Evolutionary conservation across 1,284 basidiomycete genomes (phyloP), one percentile per base, ranked within the genome.

Genomic region (Heliocybe sulcata): DNA sequence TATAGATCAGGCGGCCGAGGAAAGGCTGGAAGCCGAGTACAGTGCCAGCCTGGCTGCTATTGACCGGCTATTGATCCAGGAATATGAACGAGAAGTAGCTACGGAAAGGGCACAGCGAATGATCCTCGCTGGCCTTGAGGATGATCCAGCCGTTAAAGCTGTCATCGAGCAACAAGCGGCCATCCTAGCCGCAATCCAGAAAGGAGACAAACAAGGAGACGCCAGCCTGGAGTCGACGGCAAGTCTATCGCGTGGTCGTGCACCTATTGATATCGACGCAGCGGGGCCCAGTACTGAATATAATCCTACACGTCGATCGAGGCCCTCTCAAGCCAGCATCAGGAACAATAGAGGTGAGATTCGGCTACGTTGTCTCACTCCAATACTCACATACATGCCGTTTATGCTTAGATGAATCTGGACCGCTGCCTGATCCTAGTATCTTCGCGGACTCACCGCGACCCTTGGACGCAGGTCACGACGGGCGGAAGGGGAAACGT

Each of bases 21-120:
- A 53, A 63, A 2, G 72, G 76, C 23, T 77, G 75, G 61, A 59
- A 69, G 11, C 60, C 63, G 0, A 67, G 71, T 11, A 74, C 77
- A 71, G 64, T 59, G 20, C 69, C 23, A 23, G 14, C 27, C 14
- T 49, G 8, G 23, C 6, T 16, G 8, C 3, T 29, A 49, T 49
- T 4, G 23, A 29, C 22, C 20, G 23, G 3, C 3, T 49, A 6
- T 14, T 29, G 23, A 16, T 26, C 22, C 14, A 20, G 23, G 10
- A 49, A 25, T 49, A 26, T 49, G 6, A 49, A 22, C 10, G 12
- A 11, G 62, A 61, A 29, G 55, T 70, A 42, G 60, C 61, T 33
- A 57, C 61, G 33, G 67, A 70, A 57, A 63, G 65, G 52, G 59
- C 64, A 50, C 63, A 67, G 57, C 62, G 66, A 27, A 62, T 60